Evolutionary conservation across 139 green algal species (phyloP), one percentile per base, ranked within the genome.

Genomic region (Deuterostichococcus epilithicus): DNA sequence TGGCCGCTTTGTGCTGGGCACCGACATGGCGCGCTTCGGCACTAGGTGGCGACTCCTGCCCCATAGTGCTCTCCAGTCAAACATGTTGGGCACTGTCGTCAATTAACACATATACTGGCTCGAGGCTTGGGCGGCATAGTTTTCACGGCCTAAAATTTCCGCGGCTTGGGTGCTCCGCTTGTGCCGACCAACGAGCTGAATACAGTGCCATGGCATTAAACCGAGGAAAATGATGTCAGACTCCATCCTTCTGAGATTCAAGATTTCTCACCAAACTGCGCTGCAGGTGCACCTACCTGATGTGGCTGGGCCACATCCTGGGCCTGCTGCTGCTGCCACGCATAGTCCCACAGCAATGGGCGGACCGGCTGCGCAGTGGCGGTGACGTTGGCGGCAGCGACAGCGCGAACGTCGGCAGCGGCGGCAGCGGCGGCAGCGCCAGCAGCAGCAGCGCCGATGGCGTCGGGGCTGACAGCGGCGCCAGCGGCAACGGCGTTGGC

Each of bases 21-120:
- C 80, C 22, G 82, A 89, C 76, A 84, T 76, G 83, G 75, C 78
- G 0, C 70, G 77, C 5, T 38, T 86, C 63, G 72, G 77, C 25
- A 76, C 82, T 75, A 75, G 52, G 70, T 81, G 37, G 2, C 67
- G n/a, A n/a, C n/a, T n/a, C n/a, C n/a, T n/a, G n/a, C n/a, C n/a
- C n/a, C n/a, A n/a, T n/a, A n/a, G n/a, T n/a, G n/a, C n/a, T n/a
- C n/a, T n/a, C n/a, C n/a, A n/a, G n/a, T n/a, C n/a, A n/a, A n/a
- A n/a, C n/a, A n/a, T n/a, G n/a, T n/a, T n/a, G n/a, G n/a, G n/a
- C n/a, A n/a, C n/a, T n/a, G n/a, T n/a, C n/a, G n/a, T n/a, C n/a
- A n/a, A n/a, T n/a, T n/a, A n/a, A n/a, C n/a, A n/a, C n/a, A n/a
- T n/a, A n/a, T n/a, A n/a, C n/a, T n/a, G 25, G 72, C 3, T n/a